A percentile compares a stretch with the other conserved stretches of the same genome.
Evolutionary conservation across 2,329 filamentous ascomycete genomes (phyloP).

Genomic region (Ceratocystis colombiana): DNA sequence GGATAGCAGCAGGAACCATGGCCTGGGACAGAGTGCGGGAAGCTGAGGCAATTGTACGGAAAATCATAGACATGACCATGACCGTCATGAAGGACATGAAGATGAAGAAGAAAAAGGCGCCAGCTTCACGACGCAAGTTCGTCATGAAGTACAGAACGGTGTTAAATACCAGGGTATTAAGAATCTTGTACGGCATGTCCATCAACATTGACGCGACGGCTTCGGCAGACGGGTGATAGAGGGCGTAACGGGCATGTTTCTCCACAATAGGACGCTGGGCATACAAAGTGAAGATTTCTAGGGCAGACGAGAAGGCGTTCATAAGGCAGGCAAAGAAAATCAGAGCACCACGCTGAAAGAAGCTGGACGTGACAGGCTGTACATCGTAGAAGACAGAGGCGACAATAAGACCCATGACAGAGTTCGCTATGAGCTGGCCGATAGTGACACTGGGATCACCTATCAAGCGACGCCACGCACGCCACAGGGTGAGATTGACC

Average conservation of each 20-base stretch:
- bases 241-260: conserved; percentile 74
- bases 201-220: conserved; percentile 78
- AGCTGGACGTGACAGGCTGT: conserved; percentile 52
- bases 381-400: conserved; percentile 74
- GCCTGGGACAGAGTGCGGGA: conserved; percentile 60
- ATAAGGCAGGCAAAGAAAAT: conserved; percentile 82
- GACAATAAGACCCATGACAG: conserved; percentile 66
- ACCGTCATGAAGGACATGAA: conserved; percentile 65
- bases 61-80: conserved; percentile 75
- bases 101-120: conserved; percentile 76
- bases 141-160: conserved; percentile 78
- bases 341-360: conserved; percentile 68
- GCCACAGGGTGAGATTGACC: conserved; percentile 65
- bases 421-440: conserved; percentile 59
- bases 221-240: conserved; percentile 84
- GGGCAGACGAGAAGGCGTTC: conserved; percentile 70
- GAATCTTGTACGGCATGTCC: conserved; percentile 73
- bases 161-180: conserved; percentile 69
- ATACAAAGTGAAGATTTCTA: conserved; percentile 79
- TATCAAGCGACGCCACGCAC: conserved; percentile 65
- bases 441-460: conserved; percentile 69
- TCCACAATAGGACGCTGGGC: conserved; percentile 85
- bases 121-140: conserved; percentile 61
- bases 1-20: conserved; percentile 49
- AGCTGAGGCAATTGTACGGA: conserved; percentile 67